These are phyloP conservation scores for Cercospora sp. DNA, from an alignment of 2,329 filamentous ascomycete genomes.

Conservation along the genomic window DNA sequence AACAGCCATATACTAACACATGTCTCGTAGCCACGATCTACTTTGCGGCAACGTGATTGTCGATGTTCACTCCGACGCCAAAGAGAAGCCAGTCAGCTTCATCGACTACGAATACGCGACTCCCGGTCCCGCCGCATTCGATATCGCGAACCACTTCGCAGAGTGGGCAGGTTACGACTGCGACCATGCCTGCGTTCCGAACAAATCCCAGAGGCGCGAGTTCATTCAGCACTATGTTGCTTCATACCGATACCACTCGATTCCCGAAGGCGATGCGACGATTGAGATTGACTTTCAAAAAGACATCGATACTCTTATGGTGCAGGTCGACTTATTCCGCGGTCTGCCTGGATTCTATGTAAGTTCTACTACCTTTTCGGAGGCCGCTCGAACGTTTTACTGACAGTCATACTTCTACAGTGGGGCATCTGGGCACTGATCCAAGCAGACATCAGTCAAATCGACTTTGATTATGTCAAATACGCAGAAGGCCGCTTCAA, in stretches of 20 bases:
- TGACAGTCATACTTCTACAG: too few species aligned
- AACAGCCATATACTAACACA: not conserved
- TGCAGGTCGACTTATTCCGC: conserved; percentile 82
- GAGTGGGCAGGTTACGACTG: conserved; percentile 98
- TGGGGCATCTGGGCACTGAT: conserved; percentile 96
- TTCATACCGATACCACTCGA: conserved; percentile 59
- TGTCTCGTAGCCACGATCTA: conserved; percentile 66
- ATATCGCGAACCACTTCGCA: conserved; percentile 96
- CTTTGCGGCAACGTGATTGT: conserved; percentile 96
- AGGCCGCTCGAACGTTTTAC: not conserved
- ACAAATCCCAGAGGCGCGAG: conserved; percentile 69
- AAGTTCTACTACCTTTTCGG: not conserved
- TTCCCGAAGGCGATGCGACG: conserved; percentile 44
- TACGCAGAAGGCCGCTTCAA: conserved; percentile 85
- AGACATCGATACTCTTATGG: conserved; percentile 68
- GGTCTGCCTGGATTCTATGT: conserved; percentile 81
- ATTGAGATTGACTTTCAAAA: conserved; percentile 53
- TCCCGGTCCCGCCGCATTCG: conserved; percentile 90
- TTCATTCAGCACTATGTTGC: conserved; percentile 84
- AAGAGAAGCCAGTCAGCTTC: conserved; percentile 63
- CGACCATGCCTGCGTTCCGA: conserved; percentile 82
- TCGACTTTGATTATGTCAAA: conserved; percentile 92
- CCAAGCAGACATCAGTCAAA: conserved; percentile 89
- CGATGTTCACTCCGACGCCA: conserved; percentile 23
- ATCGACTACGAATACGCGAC: conserved; percentile 99